These are phyloP conservation scores for Fistulina hepatica DNA, from an alignment of 1,284 basidiomycete species.

Conservation along the genomic window DNA sequence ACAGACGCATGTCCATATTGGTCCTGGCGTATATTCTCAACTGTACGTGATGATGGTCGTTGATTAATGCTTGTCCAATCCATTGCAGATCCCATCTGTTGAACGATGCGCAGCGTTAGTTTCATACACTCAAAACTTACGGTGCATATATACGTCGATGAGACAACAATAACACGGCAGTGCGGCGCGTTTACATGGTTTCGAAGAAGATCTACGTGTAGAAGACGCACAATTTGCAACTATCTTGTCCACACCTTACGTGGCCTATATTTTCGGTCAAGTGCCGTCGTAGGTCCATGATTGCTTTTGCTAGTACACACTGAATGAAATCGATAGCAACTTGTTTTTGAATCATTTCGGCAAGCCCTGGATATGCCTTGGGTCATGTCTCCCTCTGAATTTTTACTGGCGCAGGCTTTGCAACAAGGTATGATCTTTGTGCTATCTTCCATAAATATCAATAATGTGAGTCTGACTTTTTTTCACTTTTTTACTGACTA, in stretches of 20 bases:
- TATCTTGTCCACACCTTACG: constrained; percentile 63
- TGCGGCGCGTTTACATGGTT: constrained; percentile 57
- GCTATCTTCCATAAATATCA: too few species aligned
- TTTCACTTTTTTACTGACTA: neutral
- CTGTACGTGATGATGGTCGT: constrained; percentile 31
- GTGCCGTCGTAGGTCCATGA: constrained; percentile 50
- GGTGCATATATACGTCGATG: too few species aligned
- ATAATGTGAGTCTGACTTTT: constrained; percentile 20
- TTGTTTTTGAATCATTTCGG: constrained; percentile 65
- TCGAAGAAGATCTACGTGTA: constrained; percentile 58
- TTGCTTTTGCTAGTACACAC: neutral
- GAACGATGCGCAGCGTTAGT: too few species aligned
- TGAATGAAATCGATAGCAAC: constrained; percentile 33
- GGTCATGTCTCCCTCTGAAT: constrained; percentile 16
- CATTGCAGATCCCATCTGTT: too few species aligned
- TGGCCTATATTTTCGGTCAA: constrained; percentile 75
- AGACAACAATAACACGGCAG: too few species aligned
- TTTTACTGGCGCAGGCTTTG: constrained; percentile 34
- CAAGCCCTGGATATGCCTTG: constrained; percentile 54
- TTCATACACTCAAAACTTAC: too few species aligned
- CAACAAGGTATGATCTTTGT: constrained; percentile 36
- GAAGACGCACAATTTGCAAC: constrained; percentile 59
- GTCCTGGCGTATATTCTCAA: constrained; percentile 61
- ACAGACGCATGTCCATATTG: constrained; percentile 53
- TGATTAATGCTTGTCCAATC: neutral